These are phyloP conservation scores for Floccularia luteovirens DNA, from an alignment of 768 basidiomycete species.

Conservation along the genomic window DNA sequence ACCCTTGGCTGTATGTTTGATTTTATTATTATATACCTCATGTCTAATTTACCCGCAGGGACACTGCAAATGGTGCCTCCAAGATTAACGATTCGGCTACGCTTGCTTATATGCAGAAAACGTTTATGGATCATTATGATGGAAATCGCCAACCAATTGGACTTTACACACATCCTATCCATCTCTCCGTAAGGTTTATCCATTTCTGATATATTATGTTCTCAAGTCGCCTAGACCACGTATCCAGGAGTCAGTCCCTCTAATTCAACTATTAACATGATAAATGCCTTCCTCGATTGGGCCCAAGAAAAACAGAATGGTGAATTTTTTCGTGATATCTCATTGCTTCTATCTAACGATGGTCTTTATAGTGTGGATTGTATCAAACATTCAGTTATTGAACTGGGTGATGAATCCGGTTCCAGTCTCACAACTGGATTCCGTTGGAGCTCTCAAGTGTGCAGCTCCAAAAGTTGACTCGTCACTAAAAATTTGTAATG, in stretches of 20 bases:
- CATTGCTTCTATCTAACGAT: background rate
- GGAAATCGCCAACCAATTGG: slow-evolving; percentile 75
- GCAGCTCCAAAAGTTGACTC: slow-evolving; percentile 50
- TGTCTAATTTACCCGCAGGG: slow-evolving; percentile 21
- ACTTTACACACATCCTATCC: slow-evolving; percentile 77
- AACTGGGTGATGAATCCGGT: slow-evolving; percentile 70
- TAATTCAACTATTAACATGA: slow-evolving; percentile 59
- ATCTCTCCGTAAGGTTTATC: slow-evolving; percentile 42
- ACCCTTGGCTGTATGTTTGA: slow-evolving; percentile 68
- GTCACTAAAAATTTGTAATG: slow-evolving; percentile 62
- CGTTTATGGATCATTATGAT: slow-evolving; percentile 70
- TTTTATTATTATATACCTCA: background rate
- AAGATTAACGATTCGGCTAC: slow-evolving; percentile 54
- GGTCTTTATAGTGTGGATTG: slow-evolving; percentile 53
- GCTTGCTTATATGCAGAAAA: slow-evolving; percentile 63
- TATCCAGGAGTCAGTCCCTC: slow-evolving; percentile 51
- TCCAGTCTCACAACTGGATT: slow-evolving; percentile 50
- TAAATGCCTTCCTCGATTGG: slow-evolving; percentile 79
- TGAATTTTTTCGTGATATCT: slow-evolving; percentile 13
- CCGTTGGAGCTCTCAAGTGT: slow-evolving; percentile 52
- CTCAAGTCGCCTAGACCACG: slow-evolving; percentile 25
- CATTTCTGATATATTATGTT: background rate
- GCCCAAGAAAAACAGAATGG: slow-evolving; percentile 64
- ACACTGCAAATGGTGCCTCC: slow-evolving; percentile 43
- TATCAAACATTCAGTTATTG: slow-evolving; percentile 63